A percentile compares a stretch with the other conserved stretches of the same genome.
These are phyloP conservation scores for Pichia eremophila DNA, from an alignment of 805 yeast genomes.

Conservation along the genomic window DNA sequence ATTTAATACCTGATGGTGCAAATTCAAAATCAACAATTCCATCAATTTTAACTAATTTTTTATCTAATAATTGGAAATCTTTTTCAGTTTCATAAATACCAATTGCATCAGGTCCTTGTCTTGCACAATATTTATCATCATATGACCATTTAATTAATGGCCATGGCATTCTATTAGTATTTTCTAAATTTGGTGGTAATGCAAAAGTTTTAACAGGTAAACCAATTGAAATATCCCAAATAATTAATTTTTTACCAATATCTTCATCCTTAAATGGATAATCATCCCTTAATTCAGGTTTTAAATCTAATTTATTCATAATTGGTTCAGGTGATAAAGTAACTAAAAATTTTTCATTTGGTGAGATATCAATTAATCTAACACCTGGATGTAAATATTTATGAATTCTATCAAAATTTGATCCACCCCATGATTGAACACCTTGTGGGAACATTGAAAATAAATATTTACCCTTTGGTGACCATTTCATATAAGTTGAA, in stretches of 20 bases:
- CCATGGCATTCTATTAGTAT: constrained; percentile 73
- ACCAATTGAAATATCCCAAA: constrained; percentile 86
- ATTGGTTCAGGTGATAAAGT: constrained; percentile 86
- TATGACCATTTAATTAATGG: constrained; percentile 94
- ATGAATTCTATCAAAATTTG: constrained; percentile 57
- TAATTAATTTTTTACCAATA: constrained; percentile 86
- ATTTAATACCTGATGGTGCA: constrained; percentile 79
- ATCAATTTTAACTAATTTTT: constrained; percentile 73
- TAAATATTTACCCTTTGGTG: constrained; percentile 87
- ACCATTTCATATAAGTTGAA: constrained; percentile 76
- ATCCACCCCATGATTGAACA: constrained; percentile 94
- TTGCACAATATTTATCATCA: constrained; percentile 89
- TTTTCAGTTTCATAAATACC: constrained; percentile 76
- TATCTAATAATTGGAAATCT: constrained; percentile 72
- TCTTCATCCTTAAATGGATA: constrained; percentile 82
- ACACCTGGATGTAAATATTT: constrained; percentile 86
- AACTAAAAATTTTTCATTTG: constrained; percentile 81
- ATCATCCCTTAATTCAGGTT: constrained; percentile 46
- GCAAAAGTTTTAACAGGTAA: constrained; percentile 86
- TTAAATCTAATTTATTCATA: constrained; percentile 53
- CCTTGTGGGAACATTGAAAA: constrained; percentile 90
- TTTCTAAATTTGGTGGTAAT: constrained; percentile 63
- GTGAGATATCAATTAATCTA: constrained; percentile 83
- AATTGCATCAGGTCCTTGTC: constrained; percentile 87
- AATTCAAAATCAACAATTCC: constrained; percentile 88